Base-by-base conservation (phyloP, 2,329 filamentous ascomycete genomes). In the Botrytis elliptica region DNA sequence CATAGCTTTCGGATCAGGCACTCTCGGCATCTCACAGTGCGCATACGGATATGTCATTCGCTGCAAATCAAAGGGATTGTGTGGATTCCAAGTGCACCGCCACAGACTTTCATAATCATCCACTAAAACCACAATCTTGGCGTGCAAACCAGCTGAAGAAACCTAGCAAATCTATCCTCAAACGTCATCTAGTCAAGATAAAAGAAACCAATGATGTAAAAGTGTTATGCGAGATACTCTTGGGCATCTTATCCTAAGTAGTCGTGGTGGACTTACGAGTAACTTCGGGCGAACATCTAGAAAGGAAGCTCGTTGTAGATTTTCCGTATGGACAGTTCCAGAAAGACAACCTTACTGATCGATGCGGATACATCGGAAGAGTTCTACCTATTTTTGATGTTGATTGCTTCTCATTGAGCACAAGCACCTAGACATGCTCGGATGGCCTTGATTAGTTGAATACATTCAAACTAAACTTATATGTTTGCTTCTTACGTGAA, bases 91-190 rank as follows among this genome's bases (percentile, higher is more conserved):
- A 44, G 25, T 49, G 68, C 68, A 70, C 68, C 68, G 55, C 68
- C 68, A 70, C 68, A 63, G 29, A n/a, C 33, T n/a, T 36, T 63
- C 65, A 36, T 55, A n/a, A 57, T 68, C 65, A 57, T 57, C 52
- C 52, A 70, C 42, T 33, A 44, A 65, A 65, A 44, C n/a, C n/a
- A n/a, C 52, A 52, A 44, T 46, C 52, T 70, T 52, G 69, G 69
- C 42, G 38, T 33, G 38, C 57, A 63, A 71, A 63, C 57, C 49
- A 71, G 69, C 69, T 71, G 69, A 71, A 71, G 67, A 59, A 71
- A 29, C 69, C 57, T n/a, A 57, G 52, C 16, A 57, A 57, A 57
- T 29, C n/a, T 29, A 57, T 57, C 18, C 52, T 57, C n/a, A 8
- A 57, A 57, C 52, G 52, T 57, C 52, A 57, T 57, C 52, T 57